Base-by-base conservation (phyloP, 345 rosid species). In the Rubroshorea leprosula region DNA sequence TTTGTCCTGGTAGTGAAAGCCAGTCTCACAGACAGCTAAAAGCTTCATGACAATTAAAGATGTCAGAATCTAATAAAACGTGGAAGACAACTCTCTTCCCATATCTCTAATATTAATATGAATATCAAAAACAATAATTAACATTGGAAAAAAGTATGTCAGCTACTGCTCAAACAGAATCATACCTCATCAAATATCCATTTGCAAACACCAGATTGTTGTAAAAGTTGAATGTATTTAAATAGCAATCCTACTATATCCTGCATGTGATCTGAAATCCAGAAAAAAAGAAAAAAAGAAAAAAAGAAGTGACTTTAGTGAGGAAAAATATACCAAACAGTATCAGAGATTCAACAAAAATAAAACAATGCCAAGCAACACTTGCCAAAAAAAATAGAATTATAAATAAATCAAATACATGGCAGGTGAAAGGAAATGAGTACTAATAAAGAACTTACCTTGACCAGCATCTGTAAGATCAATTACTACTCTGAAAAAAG, bases 121-220 rank as follows among this genome's bases (percentile, higher is more conserved):
- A 35, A 8, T 13, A 35, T 35, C 1, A 35, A 35, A 13, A 35
- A 35, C 7, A 35, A 6, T 25, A 5, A n/a, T n/a, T n/a, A 51
- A 23, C 44, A 26, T 29, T 6, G 29, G 3, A 41, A n/a, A 41
- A 23, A 23, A 20, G 35, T 35, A 35, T 35, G 41, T 13, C 12
- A 4, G 41, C 9, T 35, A 35, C 4, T 8, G 11, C 41, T 35
- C 41, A 2, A 6, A 13, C 11, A 6, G 10, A 23, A 19, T 29
- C 72, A 54, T 78, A 92, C 98, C 98, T 92, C 98, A 72, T 89
- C 89, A 78, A 92, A 92, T 74, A 92, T 86, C 98, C 96, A 89
- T 65, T 86, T 77, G 73, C 87, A 80, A 62, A 82, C 78, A 47
- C 96, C 98, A 58, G 87, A 83, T 62, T 84, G 69, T 67, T 78